Percentiles rank a stretch among this genome's conserved stretches.
phyloP scores from a whole-genome alignment of 2,329 filamentous ascomycete genomes.

The Aspergillus sp. region DNA sequence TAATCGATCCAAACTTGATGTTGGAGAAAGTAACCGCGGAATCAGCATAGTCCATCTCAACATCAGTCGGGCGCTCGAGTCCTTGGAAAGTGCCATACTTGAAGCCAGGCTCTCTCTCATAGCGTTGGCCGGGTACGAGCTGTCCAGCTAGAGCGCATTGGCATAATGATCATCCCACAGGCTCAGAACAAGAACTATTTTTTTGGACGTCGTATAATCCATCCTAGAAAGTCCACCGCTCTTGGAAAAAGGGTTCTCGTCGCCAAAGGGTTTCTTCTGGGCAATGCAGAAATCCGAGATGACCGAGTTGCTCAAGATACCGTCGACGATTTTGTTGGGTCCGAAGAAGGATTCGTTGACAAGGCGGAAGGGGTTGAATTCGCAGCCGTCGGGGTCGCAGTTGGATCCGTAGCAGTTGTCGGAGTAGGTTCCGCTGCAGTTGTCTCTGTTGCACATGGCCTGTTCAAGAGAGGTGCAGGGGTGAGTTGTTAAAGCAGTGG shows the following conservation, averaged over 20 bases:
- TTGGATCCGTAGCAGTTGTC: constrained; percentile 49
- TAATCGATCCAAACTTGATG: constrained; percentile 51
- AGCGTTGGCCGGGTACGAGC: constrained; percentile 47
- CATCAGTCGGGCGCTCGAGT: constrained; percentile 44
- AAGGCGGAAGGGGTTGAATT: constrained; percentile 61
- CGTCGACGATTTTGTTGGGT: constrained; percentile 45
- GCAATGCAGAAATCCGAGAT: constrained; percentile 50
- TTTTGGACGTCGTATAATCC: constrained; percentile 8
- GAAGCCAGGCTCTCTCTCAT: constrained; percentile 39
- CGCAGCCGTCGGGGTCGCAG: constrained; percentile 63
- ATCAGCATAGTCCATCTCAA: constrained; percentile 42
- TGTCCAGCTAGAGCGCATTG: constrained; percentile 69
- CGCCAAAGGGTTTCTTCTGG: constrained; percentile 49
- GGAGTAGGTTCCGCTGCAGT: constrained; percentile 47
- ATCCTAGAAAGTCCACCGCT: constrained; percentile 45
- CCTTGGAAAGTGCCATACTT: constrained; percentile 47
- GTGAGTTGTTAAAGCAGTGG: constrained; percentile 57
- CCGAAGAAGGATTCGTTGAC: constrained; percentile 58
- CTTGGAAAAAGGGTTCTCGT: constrained; percentile 44
- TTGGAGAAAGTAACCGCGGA: constrained; percentile 50
- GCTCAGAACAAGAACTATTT: constrained; percentile 55
- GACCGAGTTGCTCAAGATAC: constrained; percentile 46
- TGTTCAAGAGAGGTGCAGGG: constrained; percentile 47
- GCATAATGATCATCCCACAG: constrained; percentile 57
- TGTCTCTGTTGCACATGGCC: constrained; percentile 42